Evolutionary conservation across 2,329 filamentous ascomycete genomes (phyloP).

Genomic region (Calycina marina): DNA sequence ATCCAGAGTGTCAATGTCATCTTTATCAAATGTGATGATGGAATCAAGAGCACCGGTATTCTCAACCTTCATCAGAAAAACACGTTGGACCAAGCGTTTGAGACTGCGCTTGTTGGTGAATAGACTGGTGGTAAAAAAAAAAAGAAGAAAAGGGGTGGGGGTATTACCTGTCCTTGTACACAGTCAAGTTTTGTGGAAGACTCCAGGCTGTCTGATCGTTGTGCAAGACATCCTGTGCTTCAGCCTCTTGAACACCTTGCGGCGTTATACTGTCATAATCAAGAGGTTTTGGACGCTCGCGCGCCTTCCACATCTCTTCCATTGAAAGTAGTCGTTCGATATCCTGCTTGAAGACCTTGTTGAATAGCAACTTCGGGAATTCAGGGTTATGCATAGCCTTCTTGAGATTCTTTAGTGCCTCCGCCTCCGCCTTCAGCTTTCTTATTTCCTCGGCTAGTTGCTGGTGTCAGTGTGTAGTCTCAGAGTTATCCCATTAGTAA

Average conservation of each 20-base stretch:
- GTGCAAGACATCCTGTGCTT: constrained; percentile 38
- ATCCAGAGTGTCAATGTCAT: constrained; percentile 86
- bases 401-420: constrained; percentile 70
- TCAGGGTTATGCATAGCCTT: constrained; percentile 63
- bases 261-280: constrained; percentile 49
- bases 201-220: constrained; percentile 70
- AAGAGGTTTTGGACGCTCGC: constrained; percentile 59
- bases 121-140: too few species aligned
- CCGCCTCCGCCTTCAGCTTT: constrained; percentile 71
- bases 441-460: constrained; percentile 61
- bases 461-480: too few species aligned
- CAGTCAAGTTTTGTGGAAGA: constrained; percentile 67
- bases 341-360: constrained; percentile 84
- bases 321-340: constrained; percentile 71
- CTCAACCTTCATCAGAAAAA: constrained; percentile 45
- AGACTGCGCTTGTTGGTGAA: constrained; percentile 40
- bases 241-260: constrained; percentile 30
- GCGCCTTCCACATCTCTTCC: constrained; percentile 91
- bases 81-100: constrained; percentile 57
- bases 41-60: constrained; percentile 38
- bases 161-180: constrained; percentile 69
- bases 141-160: too few species aligned
- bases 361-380: constrained; percentile 70
- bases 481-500: too few species aligned
- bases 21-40: constrained; percentile 84